These are phyloP conservation scores for Tolypocladium ophioglossoides DNA, from an alignment of 2,329 filamentous ascomycete genomes.

Conservation along the genomic window DNA sequence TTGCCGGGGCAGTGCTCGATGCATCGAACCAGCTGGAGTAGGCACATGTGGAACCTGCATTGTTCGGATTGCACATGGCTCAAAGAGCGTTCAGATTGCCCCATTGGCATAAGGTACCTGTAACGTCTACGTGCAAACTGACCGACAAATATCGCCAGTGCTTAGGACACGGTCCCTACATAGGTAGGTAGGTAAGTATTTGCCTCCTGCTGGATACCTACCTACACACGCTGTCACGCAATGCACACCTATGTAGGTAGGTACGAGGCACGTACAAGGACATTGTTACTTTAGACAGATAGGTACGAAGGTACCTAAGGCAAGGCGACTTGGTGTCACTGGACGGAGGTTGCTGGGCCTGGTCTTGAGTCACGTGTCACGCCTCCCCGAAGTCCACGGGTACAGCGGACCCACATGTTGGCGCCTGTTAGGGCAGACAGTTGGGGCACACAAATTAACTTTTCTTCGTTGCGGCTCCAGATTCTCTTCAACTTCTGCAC, in stretches of 20 bases:
- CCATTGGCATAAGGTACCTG: background rate
- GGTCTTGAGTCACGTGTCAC: background rate
- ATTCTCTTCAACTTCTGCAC: background rate
- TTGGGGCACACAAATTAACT: conserved; percentile 22
- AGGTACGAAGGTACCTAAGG: too few species aligned
- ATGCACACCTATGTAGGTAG: too few species aligned
- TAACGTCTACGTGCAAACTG: too few species aligned
- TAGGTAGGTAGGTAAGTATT: background rate
- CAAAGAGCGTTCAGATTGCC: background rate
- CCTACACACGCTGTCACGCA: too few species aligned
- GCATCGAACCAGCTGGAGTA: background rate
- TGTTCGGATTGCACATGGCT: background rate
- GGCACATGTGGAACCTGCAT: background rate
- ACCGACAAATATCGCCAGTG: background rate
- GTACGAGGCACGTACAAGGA: too few species aligned
- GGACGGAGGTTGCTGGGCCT: background rate
- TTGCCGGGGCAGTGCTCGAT: background rate
- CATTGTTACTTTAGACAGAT: too few species aligned
- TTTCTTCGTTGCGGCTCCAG: conserved; percentile 5
- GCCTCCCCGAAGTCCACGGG: too few species aligned
- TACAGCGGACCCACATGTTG: background rate
- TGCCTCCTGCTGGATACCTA: background rate
- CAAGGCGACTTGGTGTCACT: too few species aligned
- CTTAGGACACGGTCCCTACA: background rate
- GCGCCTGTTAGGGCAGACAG: conserved; percentile 20